Base-by-base conservation (phyloP, 805 yeast species). In the Hanseniaspora meyeri region DNA sequence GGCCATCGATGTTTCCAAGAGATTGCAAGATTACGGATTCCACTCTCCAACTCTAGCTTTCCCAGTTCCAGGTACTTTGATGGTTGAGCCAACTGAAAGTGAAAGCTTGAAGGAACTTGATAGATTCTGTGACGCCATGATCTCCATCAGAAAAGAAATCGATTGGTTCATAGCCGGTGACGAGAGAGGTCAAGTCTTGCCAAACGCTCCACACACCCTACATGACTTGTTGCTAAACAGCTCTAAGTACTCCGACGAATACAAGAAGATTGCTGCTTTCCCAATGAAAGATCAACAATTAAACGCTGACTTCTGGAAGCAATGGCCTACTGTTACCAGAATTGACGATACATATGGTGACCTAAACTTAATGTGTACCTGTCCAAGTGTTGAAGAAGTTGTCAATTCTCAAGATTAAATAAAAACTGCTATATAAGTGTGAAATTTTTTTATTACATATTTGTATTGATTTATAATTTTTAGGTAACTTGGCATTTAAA, bases 41-140 rank as follows among this genome's bases (percentile, higher is more conserved):
- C 98, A 93, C 71, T 96, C 96, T 0, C 98, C 98, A 60, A 93
- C 98, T 29, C 83, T 93, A 87, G 93, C 97, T 2, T 93, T 93
- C 87, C 98, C 98, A 10, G 95, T 93, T 52, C 91, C 97, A 5
- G 95, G 95, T 60, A 93, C 98, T 1, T 77, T 93, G 63, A 93
- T 93, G 98, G 81, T 93, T 60, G 98, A 93, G 73, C 98, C 98
- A 59, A 93, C 98, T 3, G 98, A 93, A 72, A 83, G 93, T 19
- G 98, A 93, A 72, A 81, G 88, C 66, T 72, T 84, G 65, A 86
- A 77, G 57, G 98, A 93, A 72, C 75, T 93, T 60, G 91, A 93
- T 70, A 78, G 97, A 65, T 91, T 93, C 71, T 83, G 89, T 57
- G 89, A 88, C 61, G 80, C 97, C 1, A 77, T 93, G 76, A 80